Evolutionary conservation across 2,329 filamentous ascomycete species (phyloP).

Genomic region (Claviceps arundinis): DNA sequence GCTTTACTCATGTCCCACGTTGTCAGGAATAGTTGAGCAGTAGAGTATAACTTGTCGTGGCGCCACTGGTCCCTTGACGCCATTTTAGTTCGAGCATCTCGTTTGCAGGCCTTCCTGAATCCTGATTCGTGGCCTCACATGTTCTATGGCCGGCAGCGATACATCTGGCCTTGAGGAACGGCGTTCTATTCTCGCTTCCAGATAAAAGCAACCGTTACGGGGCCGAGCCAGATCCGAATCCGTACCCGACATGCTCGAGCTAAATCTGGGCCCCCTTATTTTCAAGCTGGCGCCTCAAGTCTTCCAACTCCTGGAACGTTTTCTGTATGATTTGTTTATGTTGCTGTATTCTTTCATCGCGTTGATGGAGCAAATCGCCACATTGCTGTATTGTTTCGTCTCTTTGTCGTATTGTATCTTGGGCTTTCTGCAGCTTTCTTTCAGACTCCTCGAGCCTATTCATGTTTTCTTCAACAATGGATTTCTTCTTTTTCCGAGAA

Average conservation of each 20-base stretch:
- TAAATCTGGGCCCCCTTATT: constrained; percentile 29
- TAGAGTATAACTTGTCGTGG: constrained; percentile 20
- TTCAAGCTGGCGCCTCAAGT: constrained; percentile 49
- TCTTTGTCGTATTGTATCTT: no score
- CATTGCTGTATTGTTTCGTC: no score
- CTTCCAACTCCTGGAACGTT: constrained; percentile 39
- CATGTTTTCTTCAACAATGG: constrained; percentile 62
- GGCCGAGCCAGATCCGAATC: constrained; percentile 22
- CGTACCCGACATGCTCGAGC: constrained; percentile 26
- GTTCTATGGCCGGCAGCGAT: constrained; percentile 9
- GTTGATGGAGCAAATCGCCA: no score
- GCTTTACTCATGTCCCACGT: constrained; percentile 11
- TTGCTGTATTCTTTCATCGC: no score
- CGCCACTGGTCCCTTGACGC: constrained; percentile 19
- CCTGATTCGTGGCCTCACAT: constrained; percentile 5
- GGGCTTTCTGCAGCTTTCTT: constrained; percentile 41
- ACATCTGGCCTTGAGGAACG: constrained; percentile 33
- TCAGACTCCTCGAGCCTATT: constrained; percentile 57
- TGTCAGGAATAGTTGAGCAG: constrained; percentile 21
- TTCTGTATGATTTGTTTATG: constrained; percentile 16
- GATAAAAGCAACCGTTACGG: constrained; percentile 26
- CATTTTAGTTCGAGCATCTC: constrained; percentile 24
- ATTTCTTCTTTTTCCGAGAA: constrained; percentile 60
- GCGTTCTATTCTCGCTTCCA: constrained; percentile 29
- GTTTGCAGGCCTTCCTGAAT: constrained; percentile 18